Evolutionary conservation across 768 basidiomycete genomes (phyloP).

Genomic region (Phylloporus rhodoxanthus): DNA sequence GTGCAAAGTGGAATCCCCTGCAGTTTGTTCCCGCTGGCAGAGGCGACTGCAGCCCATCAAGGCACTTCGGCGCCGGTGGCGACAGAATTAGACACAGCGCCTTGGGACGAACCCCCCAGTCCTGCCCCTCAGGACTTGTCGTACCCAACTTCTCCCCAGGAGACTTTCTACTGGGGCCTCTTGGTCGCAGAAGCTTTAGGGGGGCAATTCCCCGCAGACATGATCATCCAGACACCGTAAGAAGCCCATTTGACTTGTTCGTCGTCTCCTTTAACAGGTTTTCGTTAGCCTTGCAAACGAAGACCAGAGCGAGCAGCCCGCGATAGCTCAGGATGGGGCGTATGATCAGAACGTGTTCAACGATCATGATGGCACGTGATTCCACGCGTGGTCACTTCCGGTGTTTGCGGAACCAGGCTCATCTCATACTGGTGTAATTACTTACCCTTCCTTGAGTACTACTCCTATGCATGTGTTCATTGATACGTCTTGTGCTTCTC

Average conservation of each 20-base stretch:
- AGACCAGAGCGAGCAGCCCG: slow-evolving; percentile 10
- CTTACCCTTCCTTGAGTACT: slow-evolving; percentile 1
- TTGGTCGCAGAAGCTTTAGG: not conserved
- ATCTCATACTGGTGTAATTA: slow-evolving; percentile 5
- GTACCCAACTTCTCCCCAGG: slow-evolving; percentile 1
- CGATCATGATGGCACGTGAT: slow-evolving; percentile 8
- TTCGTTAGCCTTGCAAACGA: slow-evolving; percentile 4
- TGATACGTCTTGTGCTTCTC: slow-evolving; percentile 10
- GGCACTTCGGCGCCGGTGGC: not conserved
- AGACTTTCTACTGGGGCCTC: not conserved
- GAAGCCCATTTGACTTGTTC: not conserved
- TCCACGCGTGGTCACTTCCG: not conserved
- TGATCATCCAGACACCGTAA: slow-evolving; percentile 7
- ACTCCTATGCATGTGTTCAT: not conserved
- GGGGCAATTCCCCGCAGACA: slow-evolving; percentile 5
- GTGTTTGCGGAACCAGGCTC: not conserved
- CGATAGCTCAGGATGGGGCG: slow-evolving; percentile 1
- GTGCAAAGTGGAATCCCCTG: slow-evolving; percentile 5
- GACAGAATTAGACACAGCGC: not conserved
- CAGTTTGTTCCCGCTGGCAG: slow-evolving; percentile 13
- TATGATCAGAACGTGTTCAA: slow-evolving; percentile 10
- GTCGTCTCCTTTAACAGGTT: slow-evolving; percentile 1
- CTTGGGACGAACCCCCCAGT: slow-evolving; percentile 5
- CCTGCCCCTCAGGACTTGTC: slow-evolving; percentile 1
- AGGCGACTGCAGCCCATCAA: slow-evolving; percentile 6